Evolutionary conservation across 495 filamentous ascomycete genomes (phyloP).

Genomic region (Penicillium diatomitis): DNA sequence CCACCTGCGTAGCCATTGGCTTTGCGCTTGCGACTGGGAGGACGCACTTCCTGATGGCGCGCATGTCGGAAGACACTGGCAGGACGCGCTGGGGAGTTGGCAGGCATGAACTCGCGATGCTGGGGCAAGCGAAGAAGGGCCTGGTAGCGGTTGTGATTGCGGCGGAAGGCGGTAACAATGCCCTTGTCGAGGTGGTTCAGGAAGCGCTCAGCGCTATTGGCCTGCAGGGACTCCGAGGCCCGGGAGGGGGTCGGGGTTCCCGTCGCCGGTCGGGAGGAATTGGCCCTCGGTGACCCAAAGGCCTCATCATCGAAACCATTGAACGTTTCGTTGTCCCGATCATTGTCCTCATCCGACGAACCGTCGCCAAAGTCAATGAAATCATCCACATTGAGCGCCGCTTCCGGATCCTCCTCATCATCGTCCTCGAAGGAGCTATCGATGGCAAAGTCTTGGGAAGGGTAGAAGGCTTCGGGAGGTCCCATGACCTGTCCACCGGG

Average conservation of each 20-base stretch:
- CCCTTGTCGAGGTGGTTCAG: conserved; percentile 62
- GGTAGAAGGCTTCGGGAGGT: conserved; percentile 70
- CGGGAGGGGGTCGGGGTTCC: conserved; percentile 43
- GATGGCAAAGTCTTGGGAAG: conserved; percentile 49
- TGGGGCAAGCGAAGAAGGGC: conserved; percentile 55
- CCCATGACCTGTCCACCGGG: conserved; percentile 59
- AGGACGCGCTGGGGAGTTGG: conserved; percentile 35
- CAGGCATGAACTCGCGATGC: conserved; percentile 42
- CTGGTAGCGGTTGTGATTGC: conserved; percentile 66
- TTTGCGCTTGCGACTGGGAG: conserved; percentile 37
- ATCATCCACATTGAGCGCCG: conserved; percentile 56
- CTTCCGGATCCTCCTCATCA: conserved; percentile 58
- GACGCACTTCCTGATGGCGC: conserved; percentile 33
- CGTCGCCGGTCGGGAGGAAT: conserved; percentile 25
- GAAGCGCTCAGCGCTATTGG: conserved; percentile 46
- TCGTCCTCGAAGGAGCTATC: conserved; percentile 46
- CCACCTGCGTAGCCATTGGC: conserved; percentile 28
- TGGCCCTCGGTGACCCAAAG: conserved; percentile 29
- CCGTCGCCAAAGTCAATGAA: conserved; percentile 60
- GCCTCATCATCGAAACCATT: conserved; percentile 32
- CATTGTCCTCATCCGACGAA: conserved; percentile 44
- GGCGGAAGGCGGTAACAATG: conserved; percentile 69
- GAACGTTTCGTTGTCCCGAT: conserved; percentile 32
- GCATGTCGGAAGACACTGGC: conserved; percentile 41
- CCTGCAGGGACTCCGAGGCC: conserved; percentile 35